These are phyloP conservation scores for Venturia nashicola DNA, from an alignment of 2,329 filamentous ascomycete genomes.

Conservation along the genomic window DNA sequence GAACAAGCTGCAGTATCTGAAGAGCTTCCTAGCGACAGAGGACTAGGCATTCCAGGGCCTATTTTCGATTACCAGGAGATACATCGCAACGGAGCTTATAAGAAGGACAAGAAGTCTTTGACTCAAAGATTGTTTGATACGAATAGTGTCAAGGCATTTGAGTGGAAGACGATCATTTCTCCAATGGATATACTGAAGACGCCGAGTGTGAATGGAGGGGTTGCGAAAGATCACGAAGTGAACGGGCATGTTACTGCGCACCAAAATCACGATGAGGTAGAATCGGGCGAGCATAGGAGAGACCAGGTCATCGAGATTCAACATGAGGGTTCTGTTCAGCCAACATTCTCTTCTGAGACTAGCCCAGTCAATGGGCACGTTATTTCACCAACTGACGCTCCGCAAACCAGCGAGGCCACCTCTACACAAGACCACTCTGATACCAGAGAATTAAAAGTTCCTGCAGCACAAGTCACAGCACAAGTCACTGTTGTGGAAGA, in stretches of 20 bases:
- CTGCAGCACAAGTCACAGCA: not conserved
- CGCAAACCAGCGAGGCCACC: not conserved
- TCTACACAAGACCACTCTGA: not conserved
- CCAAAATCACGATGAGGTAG: not conserved
- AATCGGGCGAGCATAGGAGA: not conserved
- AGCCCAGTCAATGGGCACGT: not conserved
- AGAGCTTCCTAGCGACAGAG: not conserved
- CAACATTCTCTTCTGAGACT: not conserved
- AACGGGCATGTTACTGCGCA: not conserved
- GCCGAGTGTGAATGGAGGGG: not conserved
- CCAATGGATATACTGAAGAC: not conserved
- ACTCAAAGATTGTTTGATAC: conserved; percentile 43
- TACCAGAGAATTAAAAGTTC: too few relatives aligned
- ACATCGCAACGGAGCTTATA: conserved; percentile 4
- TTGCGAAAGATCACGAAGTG: not conserved
- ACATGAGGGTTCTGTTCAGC: not conserved
- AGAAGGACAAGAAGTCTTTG: conserved; percentile 49
- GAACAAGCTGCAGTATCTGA: not conserved
- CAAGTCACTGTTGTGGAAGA: not conserved
- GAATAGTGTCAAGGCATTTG: not conserved
- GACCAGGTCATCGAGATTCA: not conserved
- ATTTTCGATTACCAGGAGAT: not conserved
- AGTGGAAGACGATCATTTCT: not conserved
- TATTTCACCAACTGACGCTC: not conserved
- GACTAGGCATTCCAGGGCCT: not conserved